Base-by-base conservation (phyloP, 2,329 filamentous ascomycete genomes). In the Fusarium lateritium region DNA sequence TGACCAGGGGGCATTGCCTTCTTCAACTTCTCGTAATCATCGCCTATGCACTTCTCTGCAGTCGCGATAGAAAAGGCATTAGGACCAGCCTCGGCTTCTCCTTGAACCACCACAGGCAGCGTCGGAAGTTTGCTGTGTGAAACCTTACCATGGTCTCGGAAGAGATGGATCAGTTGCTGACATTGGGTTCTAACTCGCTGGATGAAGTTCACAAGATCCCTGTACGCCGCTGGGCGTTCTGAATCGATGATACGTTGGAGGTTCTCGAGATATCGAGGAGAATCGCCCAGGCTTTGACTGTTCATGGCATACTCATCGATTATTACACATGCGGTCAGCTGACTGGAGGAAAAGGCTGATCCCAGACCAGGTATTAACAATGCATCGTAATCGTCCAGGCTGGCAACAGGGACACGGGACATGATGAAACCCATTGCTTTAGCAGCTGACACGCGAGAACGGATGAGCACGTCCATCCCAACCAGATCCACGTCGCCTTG, bases 401-500 rank as follows among this genome's bases (percentile, higher is more conserved):
- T 85, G 56, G 82, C 82, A 33, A 86, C 78, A n/a, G 94, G 92
- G 77, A 97, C 91, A 38, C 90, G 81, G 17, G 91, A 89, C 83
- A 99, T 92, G 42, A 97, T 86, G 69, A 93, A 87, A 34, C 95
- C 96, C 79, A 99, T 89, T 4, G 96, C 96, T 75, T 88, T 90
- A 21, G 95, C 93, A 14, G 94, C 93, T 62, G 89, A 92, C n/a
- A 97, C 91, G 71, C 95, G 92, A 9, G 94, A 97, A 65, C 95
- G 90, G 50, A 98, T 89, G 79, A 99, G 88, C 8, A 91, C 91
- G 63, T 99, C 96, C 74, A 92, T 88, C 33, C 96, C 94, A 26
- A 99, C 94, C 42, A 99, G 85, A 76, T 99, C 97, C 46, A 98
- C 91, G 75, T 99, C 97, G 52, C 97, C 96, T 77, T 95, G 93